Evolutionary conservation across 768 basidiomycete species (phyloP).

Genomic region (Trametes punicea): DNA sequence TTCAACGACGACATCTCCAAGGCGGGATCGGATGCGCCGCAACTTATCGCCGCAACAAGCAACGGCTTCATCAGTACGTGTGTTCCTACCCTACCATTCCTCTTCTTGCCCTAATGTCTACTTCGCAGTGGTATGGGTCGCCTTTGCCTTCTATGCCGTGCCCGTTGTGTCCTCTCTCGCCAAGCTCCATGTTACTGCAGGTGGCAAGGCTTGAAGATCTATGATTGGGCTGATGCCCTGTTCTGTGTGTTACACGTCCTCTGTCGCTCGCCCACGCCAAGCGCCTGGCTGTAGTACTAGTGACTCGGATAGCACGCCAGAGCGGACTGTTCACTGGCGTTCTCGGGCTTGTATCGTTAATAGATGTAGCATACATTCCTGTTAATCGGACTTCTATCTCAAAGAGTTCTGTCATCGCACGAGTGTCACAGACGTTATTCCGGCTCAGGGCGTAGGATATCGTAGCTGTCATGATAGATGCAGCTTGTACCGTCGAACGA

Average conservation of each 20-base stretch:
- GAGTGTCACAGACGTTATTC: too few relatives aligned
- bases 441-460: too few relatives aligned
- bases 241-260: too few relatives aligned
- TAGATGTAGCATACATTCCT: conserved; percentile 10
- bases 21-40: conserved; percentile 51
- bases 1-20: conserved; percentile 63
- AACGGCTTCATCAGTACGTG: conserved; percentile 75
- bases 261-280: not conserved
- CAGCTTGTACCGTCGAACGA: not conserved
- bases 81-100: not conserved
- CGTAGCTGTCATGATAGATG: not conserved
- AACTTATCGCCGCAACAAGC: conserved; percentile 57
- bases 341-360: conserved; percentile 8
- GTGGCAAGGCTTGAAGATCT: conserved; percentile 33
- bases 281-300: too few relatives aligned
- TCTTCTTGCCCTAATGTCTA: not conserved
- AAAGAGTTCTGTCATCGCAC: too few relatives aligned
- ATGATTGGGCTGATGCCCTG: too few relatives aligned
- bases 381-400: too few relatives aligned
- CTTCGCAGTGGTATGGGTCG: conserved; percentile 70
- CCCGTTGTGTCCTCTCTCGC: conserved; percentile 67
- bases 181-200: conserved; percentile 57
- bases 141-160: conserved; percentile 69
- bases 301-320: not conserved
- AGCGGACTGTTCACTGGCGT: not conserved